A percentile compares a stretch with the other conserved stretches of the same genome.
These are phyloP conservation scores for Blastobotrys capitulatus DNA, from an alignment of 1,139 yeast species.

Conservation along the genomic window DNA sequence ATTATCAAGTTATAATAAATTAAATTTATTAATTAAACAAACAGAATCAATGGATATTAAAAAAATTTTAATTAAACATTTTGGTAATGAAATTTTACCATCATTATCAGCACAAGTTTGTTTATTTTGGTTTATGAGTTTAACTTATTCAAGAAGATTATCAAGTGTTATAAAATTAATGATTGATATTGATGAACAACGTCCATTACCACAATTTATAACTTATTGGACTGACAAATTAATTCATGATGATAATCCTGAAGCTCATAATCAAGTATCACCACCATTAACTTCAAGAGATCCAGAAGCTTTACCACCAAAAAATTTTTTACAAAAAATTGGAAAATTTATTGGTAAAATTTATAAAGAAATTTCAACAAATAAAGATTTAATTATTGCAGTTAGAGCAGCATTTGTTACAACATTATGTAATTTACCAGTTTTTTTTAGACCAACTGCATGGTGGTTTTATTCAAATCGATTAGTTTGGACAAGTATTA, in stretches of 20 bases:
- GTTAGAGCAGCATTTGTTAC: conserved; percentile 27
- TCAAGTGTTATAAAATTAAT: conserved; percentile 12
- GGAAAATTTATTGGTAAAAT: conserved; percentile 16
- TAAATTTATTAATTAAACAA: neutral
- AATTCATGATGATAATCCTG: conserved; percentile 5
- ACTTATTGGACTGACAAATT: neutral
- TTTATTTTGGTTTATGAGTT: conserved; percentile 18
- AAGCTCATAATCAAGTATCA: conserved; percentile 11
- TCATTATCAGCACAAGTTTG: conserved; percentile 18
- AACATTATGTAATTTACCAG: conserved; percentile 26
- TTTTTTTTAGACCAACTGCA: conserved; percentile 27
- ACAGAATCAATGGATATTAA: neutral
- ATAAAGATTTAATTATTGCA: conserved; percentile 26
- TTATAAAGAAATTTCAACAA: conserved; percentile 1
- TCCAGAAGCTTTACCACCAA: conserved; percentile 34
- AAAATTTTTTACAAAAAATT: conserved; percentile 25
- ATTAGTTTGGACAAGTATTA: conserved; percentile 33
- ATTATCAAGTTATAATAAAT: neutral
- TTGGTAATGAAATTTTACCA: conserved; percentile 3
- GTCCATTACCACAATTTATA: conserved; percentile 19
- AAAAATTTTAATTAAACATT: neutral
- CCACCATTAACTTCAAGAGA: conserved; percentile 17
- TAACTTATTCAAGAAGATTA: conserved; percentile 7
- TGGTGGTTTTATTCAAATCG: conserved; percentile 28
- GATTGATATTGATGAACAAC: conserved; percentile 16